Percentiles rank a stretch among this genome's conserved stretches.
Evolutionary conservation across 345 rosid genomes (phyloP).

Genomic region (Salix arbutifolia): DNA sequence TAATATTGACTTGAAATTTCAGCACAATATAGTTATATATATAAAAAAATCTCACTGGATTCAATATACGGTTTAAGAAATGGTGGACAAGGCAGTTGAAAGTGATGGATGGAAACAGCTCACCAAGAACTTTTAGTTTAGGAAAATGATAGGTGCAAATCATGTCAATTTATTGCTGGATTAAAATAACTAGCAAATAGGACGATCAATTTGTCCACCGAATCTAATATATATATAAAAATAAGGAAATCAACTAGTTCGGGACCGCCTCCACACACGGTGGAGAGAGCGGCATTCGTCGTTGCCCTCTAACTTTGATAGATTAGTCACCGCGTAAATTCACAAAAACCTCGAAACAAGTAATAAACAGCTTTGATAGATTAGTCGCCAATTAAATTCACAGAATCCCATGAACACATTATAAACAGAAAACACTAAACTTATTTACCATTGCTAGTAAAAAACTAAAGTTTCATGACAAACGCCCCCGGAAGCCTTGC

Average conservation of each 20-base stretch:
- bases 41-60: too few relatives aligned
- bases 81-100: background rate
- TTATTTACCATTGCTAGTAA: background rate
- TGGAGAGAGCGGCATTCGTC: background rate
- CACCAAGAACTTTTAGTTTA: background rate
- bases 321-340: conserved; percentile 4
- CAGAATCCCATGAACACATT: background rate
- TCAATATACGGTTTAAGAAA: too few relatives aligned
- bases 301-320: background rate
- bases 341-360: conserved; percentile 1
- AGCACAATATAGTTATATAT: too few relatives aligned
- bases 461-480: background rate
- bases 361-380: background rate
- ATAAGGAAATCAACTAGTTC: background rate
- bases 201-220: background rate
- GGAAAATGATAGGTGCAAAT: background rate
- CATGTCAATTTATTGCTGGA: background rate
- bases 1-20: too few relatives aligned
- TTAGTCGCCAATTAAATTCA: background rate
- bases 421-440: background rate
- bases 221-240: too few relatives aligned
- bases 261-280: background rate
- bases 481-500: background rate
- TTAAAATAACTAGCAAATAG: background rate
- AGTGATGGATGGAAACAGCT: background rate